Base-by-base conservation (phyloP, 345 rosid genomes). In the Arabis hirsuta region DNA sequence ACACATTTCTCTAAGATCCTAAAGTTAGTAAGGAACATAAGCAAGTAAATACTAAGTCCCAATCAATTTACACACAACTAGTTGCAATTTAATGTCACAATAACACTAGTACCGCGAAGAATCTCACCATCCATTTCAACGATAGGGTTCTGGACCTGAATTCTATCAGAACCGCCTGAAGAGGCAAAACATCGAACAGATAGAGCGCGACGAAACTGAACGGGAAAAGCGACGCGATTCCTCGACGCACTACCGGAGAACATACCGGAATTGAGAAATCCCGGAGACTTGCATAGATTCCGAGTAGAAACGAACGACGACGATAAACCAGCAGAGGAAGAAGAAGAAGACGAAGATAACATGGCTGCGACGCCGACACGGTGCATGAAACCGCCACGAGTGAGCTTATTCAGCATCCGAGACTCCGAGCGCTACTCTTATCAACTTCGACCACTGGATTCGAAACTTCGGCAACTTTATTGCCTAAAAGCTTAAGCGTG, bases 61-160 rank as follows among this genome's bases (percentile, higher is more conserved):
- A 42, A 60, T 71, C 74, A 51, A 26, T 39, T 50, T 27, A 38
- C 52, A 38, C 43, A 36, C 50, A 56, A 55, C n/a, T 7, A 62
- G 66, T 27, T 43, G 58, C 57, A 65, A 34, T 36, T 47, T 7
- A 34, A 12, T 48, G 38, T 34, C 9, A 1, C 38, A 2, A 36
- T 34, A 55, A 5, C 12, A 45, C 1, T 19, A 16, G 9, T 64
- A n/a, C 3, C 2, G 64, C 26, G 22, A 62, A 22, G 42, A 78
- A 80, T 62, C 81, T 80, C 79, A 83, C 90, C 90, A 62, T 86
- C 88, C 88, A 86, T 86, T 73, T 86, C 88, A 14, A 86, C 90
- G 64, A 86, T 74, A 32, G 88, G 90, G 14, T 83, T 86, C 69
- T 77, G 79, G 73, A 86, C 85, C 78, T 76, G 73, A 38, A 86